Evolutionary conservation across 345 rosid species (phyloP), one percentile per base, ranked within the genome.

Genomic region (Camelina neglecta): DNA sequence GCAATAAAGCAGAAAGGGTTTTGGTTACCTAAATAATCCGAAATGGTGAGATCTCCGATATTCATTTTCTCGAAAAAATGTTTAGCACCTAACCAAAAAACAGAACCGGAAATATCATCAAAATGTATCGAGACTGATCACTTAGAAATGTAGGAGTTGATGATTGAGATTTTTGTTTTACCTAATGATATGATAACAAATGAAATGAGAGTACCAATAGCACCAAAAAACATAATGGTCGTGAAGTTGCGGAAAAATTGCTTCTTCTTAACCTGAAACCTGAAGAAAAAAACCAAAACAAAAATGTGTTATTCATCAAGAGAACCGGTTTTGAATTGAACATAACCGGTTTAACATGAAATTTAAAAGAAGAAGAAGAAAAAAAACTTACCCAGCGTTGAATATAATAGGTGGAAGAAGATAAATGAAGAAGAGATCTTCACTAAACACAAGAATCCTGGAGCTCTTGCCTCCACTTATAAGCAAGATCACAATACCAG

Each of bases 241-340:
- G 89, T 86, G 82, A 95, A 95, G 81, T 95, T 95, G 79, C 91
- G 97, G 71, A 95, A 95, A 82, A 95, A 95, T 60, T 90, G 97
- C 85, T 95, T 95, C 90, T 95, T 95, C 88, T 95, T 95, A 82
- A 95, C 97, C 77, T 95, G 99, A 82, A 95, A 95, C 81, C 99
- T 95, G 85, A 31, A 42, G 3, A 6, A 15, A 35, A 1, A 31
- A 26, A 48, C 4, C 1, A 3, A 50, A 70, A 11, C 26, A 26
- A 3, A 29, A 29, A 65, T 35, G 57, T 11, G 38, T 59, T 67
- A 13, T 42, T 66, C 78, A 72, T 42, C 13, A 39, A 23, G 5
- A 18, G 13, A 57, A 35, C 60, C 42, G 45, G 2, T 10, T 57
- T 53, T 65, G 2, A 71, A 47, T 2, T 20, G 54, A 53, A 6